A percentile compares a stretch with the other conserved stretches of the same genome.
Evolutionary conservation across 192 early-diverging fungal genomes (phyloP).

Genomic region (Coemansia sp.): DNA sequence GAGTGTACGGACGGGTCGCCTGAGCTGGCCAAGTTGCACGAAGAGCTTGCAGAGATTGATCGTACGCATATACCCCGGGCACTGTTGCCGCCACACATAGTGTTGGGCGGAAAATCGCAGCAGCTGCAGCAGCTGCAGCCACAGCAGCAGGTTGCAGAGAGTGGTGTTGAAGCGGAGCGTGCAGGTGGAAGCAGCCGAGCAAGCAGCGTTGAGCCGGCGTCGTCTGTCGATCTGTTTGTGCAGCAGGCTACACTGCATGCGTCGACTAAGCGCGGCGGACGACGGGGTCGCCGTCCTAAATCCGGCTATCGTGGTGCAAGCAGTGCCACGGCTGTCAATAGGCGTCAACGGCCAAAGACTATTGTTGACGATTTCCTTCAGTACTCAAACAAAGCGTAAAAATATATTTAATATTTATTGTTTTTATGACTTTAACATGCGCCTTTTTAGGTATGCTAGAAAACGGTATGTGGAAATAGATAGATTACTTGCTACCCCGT

Average conservation of each 20-base stretch:
- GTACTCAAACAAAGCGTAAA: too few species aligned
- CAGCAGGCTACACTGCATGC: slow-evolving; percentile 9
- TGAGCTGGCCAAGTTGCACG: slow-evolving; percentile 9
- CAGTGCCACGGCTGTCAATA: too few species aligned
- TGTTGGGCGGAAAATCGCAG: slow-evolving; percentile 7
- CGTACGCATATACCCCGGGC: slow-evolving; percentile 11
- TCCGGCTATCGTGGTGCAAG: too few species aligned
- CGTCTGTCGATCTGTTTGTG: slow-evolving; percentile 21
- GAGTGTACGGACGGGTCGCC: neutral
- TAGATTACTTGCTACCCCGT: too few species aligned
- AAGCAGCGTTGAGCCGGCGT: slow-evolving; percentile 26
- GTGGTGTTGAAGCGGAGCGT: neutral
- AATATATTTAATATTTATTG: too few species aligned
- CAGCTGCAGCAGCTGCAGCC: neutral
- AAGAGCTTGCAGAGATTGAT: slow-evolving; percentile 27
- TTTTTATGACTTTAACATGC: too few species aligned
- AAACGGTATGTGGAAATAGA: too few species aligned
- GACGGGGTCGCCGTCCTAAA: slow-evolving; percentile 15
- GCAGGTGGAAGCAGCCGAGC: slow-evolving; percentile 25
- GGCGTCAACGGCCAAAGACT: too few species aligned
- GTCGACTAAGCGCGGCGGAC: slow-evolving; percentile 9
- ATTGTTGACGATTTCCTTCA: too few species aligned
- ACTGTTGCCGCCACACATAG: slow-evolving; percentile 29
- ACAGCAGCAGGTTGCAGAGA: too few species aligned
- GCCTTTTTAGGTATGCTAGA: too few species aligned